Base-by-base conservation (phyloP, 2,329 filamentous ascomycete species). In the Magnaporthiopsis poae region DNA sequence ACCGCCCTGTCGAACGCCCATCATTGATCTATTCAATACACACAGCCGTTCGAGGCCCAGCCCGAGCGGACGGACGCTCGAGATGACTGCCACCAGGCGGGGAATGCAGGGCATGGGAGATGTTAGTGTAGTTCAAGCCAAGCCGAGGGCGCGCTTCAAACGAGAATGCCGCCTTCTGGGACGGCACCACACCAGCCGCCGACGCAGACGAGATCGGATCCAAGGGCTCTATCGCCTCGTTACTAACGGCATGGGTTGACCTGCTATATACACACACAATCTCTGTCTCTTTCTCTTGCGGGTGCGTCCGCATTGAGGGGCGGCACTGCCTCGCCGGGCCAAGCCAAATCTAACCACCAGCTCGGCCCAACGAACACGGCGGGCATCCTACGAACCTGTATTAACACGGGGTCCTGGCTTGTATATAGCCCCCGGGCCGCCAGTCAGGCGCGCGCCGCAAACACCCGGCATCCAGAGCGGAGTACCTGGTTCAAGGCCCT, bases 191-290 rank as follows among this genome's bases (percentile, higher is more conserved):
- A 31, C 31, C 46, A 25, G 46, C 46, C 46, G 46, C 7, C 21
- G 46, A 25, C 46, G 18, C 46, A 56, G 46, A 56, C 21, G 7
- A 56, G 46, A 56, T 56, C 46, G 9, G 46, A n/a, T 56, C 46
- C 46, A 21, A 56, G 46, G 18, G 21, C n/a, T 21, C 46, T 56
- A 21, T n/a, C 46, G 46, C 46, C 46, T 18, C 33, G 61, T 62
- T 25, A 27, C 61, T 39, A 39, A 62, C 21, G 61, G 21, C 61
- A 62, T 62, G 31, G 61, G 31, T 62, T 33, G 61, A 62, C 33
- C 21, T 33, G 33, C 33, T 62, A 62, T 62, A 62, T 21, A 56
- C 46, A 21, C 46, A 21, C 46, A 56, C 46, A 56, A 31, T 31
- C 31, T 31, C 31, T 31, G 4, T 31, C 31, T 31, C 31, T 31